These are phyloP conservation scores for Moesziomyces sp. DNA, from an alignment of 1,284 basidiomycete species.

Conservation along the genomic window DNA sequence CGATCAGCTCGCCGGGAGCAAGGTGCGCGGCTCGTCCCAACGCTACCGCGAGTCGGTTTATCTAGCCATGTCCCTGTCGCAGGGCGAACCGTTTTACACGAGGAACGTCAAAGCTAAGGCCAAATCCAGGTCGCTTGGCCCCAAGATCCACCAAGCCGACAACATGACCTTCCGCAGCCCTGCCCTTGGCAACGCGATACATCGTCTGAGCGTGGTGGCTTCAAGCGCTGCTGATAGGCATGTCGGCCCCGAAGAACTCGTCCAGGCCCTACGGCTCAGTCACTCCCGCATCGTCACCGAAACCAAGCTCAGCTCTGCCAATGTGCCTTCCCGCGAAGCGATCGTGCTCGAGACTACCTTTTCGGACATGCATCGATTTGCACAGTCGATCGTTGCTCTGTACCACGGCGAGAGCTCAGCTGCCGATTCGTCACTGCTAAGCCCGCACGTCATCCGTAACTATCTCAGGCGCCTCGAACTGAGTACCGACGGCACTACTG, in stretches of 20 bases:
- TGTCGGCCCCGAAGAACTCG: too few species aligned
- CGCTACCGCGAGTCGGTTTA: background rate
- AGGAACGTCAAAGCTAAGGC: background rate
- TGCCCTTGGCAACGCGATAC: too few species aligned
- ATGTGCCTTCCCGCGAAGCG: background rate
- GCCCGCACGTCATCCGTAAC: background rate
- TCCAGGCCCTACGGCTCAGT: too few species aligned
- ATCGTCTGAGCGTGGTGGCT: too few species aligned
- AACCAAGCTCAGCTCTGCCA: too few species aligned
- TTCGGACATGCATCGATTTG: background rate
- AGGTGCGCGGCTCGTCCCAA: background rate
- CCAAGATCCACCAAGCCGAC: too few species aligned
- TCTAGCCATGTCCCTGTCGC: background rate
- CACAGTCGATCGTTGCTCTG: background rate
- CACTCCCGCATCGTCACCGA: background rate
- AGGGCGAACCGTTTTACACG: conserved; percentile 5
- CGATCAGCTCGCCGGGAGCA: too few species aligned
- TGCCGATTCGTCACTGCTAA: too few species aligned
- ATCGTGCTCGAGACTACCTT: conserved; percentile 2
- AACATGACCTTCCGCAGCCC: too few species aligned
- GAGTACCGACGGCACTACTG: background rate
- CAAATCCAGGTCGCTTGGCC: too few species aligned
- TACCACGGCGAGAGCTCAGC: conserved; percentile 1
- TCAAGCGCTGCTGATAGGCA: too few species aligned
- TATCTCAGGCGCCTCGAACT: background rate